Evolutionary conservation across 352 stramenopile genomes (phyloP), one percentile per base, ranked within the genome.

Genomic region (Phytophthora vignae): DNA sequence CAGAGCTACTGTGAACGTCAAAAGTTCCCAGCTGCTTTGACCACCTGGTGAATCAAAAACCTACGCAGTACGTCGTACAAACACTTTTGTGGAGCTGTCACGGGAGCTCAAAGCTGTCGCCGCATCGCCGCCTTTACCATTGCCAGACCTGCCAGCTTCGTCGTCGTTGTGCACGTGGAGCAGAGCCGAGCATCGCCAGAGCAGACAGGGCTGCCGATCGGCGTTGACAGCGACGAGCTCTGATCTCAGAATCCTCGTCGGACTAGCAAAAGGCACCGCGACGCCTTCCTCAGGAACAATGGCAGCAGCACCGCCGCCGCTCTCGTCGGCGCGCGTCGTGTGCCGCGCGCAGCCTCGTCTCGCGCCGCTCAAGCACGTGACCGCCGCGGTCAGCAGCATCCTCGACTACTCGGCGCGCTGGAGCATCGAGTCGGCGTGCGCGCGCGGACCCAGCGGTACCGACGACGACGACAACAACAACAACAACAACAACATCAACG

Each of bases 331-430:
- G 25, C 42, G 12, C 49, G 69, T 77, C 42, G 73, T 80, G 36
- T 80, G 73, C 59, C 61, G 71, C 54, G 66, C 62, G 40, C 70
- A 73, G 53, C 57, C 70, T 21, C 61, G 29, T 10, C 58, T 81
- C 22, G 74, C 74, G 48, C 70, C 70, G 4, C 38, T 81, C n/a
- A 55, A 69, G 56, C 74, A 81, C 66, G 66, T 81, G 57, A 69
- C 64, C 11, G 38, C 53, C 2, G 21, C 63, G 4, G 66, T 81
- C 15, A 81, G 74, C 66, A 68, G 59, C 61, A 78, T 78, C 48
- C 52, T 81, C 9, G 74, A 81, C 74, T 62, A 59, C 19, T 81
- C 71, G 5, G 55, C 21, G 27, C 63, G 27, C 19, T 78, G 74
- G 74, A 68, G 40, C 21, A 67, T 81, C n/a, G 53, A 64, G 12